Base-by-base conservation (phyloP, 805 yeast species). In the Saturnispora galanensis region DNA sequence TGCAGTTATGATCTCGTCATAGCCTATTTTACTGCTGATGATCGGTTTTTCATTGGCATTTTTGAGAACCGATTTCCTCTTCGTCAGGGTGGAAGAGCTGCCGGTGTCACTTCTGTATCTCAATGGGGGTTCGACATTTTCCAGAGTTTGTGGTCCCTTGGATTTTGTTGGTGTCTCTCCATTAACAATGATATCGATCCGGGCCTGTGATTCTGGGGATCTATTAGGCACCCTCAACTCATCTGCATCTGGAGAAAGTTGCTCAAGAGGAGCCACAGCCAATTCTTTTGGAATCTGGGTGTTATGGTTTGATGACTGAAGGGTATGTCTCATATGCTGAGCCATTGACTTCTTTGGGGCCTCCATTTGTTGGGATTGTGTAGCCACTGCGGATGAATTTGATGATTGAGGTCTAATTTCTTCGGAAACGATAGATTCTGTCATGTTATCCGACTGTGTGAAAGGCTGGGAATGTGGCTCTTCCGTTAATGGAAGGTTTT, bases 1-100 rank as follows among this genome's bases (percentile, higher is more conserved):
- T 1, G 89, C 89, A 0, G 93, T 84, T 1, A 89, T 72, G 44
- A 81, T 87, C 47, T 71, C 73, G 26, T 74, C 74, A 0, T 85
- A 84, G 12, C 38, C 42, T 9, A 9, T 9, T 29, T 38, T 38
- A 29, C 13, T 16, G 15, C 31, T 35, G 1, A 82, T 10, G 47
- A 31, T 10, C 2, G 52, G 31, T 15, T 33, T 44, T 10, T 39
- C 50, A 37, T 45, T 44, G 15, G 58, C 40, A 35, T 60, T 62
- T 41, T 76, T 76, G 68, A 76, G 64, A 13, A 76, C 81, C 1
- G 79, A 73, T 45, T 61, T 63, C 48, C 64, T 72, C 67, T 52
- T 57, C 12, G 12, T 13, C 12, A 42, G 41, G 10, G 31, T 26
- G 10, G 15, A 15, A n/a, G 45, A 38, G 7, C 31, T 11, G 11